Percentiles rank a stretch among this genome's conserved stretches.
phyloP scores from a whole-genome alignment of 2,329 filamentous ascomycete species.

The Diaporthe capsici region DNA sequence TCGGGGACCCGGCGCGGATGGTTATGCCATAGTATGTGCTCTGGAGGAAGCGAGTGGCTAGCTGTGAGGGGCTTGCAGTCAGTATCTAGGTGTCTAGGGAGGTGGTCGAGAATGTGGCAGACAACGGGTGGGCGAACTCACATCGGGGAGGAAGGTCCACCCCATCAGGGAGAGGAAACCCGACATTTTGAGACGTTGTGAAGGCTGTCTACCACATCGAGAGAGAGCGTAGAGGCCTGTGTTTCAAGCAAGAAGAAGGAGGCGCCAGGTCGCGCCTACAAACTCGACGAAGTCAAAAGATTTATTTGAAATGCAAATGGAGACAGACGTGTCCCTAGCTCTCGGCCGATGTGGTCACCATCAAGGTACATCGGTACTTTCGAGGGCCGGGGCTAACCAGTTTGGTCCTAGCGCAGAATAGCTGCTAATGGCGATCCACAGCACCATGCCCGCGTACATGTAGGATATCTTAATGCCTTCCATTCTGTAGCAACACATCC shows the following conservation, averaged over 20 bases:
- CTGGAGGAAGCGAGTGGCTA: slow-evolving; percentile 84
- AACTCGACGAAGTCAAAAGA: background rate
- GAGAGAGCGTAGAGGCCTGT: slow-evolving; percentile 8
- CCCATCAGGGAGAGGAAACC: slow-evolving; percentile 67
- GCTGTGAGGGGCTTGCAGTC: slow-evolving; percentile 60
- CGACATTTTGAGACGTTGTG: slow-evolving; percentile 57
- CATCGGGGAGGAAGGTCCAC: slow-evolving; percentile 70
- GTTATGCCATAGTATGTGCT: slow-evolving; percentile 87
- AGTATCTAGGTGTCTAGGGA: slow-evolving; percentile 11
- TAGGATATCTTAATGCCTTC: background rate
- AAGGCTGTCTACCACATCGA: slow-evolving; percentile 25
- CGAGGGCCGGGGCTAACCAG: background rate
- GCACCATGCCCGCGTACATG: background rate
- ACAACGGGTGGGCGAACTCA: slow-evolving; percentile 50
- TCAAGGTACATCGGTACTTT: slow-evolving; percentile 9
- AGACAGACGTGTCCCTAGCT: slow-evolving; percentile 31
- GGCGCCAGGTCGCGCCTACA: slow-evolving; percentile 15
- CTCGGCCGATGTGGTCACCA: background rate
- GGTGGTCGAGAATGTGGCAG: slow-evolving; percentile 6
- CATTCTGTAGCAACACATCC: background rate
- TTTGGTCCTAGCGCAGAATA: background rate
- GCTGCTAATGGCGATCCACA: background rate
- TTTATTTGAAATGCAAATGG: background rate
- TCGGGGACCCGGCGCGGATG: slow-evolving; percentile 89
- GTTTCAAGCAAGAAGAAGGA: background rate